Base-by-base conservation (phyloP, 306 rosid species). In the Vicia faba region DNA sequence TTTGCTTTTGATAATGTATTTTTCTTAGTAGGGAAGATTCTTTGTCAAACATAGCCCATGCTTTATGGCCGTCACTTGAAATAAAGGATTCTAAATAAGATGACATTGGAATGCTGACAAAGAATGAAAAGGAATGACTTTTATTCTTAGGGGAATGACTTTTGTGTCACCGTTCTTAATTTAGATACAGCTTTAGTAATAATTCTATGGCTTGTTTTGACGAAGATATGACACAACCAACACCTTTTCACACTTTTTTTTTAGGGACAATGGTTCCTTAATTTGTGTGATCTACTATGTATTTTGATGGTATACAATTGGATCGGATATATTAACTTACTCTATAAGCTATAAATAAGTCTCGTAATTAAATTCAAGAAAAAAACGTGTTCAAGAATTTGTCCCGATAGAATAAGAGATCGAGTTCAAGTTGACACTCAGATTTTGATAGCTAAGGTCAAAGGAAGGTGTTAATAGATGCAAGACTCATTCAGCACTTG, bases 151-250 rank as follows among this genome's bases (percentile, higher is more conserved):
- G 74, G 60, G 23, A 50, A 0, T 69, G 59, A 31, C 88, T 85
- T 85, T 84, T 78, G 77, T 35, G 85, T 73, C 89, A 86, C 86
- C 85, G 71, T 81, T 67, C 46, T 70, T 69, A 61, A 61, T 69
- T 56, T 56, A 69, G 16, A 68, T 56, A 29, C 64, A 44, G 58
- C 69, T 68, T 80, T 82, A 15, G 16, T 57, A 15, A 15, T 74
- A 50, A 25, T 46, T 59, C 69, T 54, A 53, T 63, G 68, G 44
- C 11, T 53, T 53, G 51, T 51, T 82, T 84, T 87, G 84, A 87
- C 87, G 57, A 78, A 84, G 85, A 44, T 71, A 50, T 64, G 79
- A 55, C 75, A 15, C 77, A 71, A 64, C 43, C 57, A 35, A 26
- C 11, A 33, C 33, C 68, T 76, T 84, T 79, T 81, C 84, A 58